phyloP scores from a whole-genome alignment of 495 filamentous ascomycete genomes.

The Talaromyces thailandensis region DNA sequence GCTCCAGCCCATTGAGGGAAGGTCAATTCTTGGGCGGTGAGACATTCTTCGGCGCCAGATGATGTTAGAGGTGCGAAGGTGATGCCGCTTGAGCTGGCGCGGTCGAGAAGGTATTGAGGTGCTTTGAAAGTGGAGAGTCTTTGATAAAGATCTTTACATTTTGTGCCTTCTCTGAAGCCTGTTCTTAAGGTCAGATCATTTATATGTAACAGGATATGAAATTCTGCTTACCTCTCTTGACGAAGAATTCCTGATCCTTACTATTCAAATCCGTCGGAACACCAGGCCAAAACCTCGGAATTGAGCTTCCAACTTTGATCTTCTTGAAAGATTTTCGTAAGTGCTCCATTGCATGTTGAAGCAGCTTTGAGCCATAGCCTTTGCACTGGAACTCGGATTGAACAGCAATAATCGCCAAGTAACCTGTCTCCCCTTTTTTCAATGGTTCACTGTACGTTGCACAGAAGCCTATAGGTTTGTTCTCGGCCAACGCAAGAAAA shows the following conservation, averaged over 20 bases:
- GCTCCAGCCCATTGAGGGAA: slow-evolving; percentile 30
- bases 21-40: slow-evolving; percentile 34
- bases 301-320: slow-evolving; percentile 7
- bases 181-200: background rate
- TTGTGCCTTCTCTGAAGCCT: background rate
- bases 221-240: slow-evolving; percentile 3
- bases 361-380: background rate
- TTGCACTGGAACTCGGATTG: background rate
- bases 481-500: background rate
- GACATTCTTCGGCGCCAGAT: slow-evolving; percentile 31
- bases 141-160: slow-evolving; percentile 24
- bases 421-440: background rate
- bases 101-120: slow-evolving; percentile 25
- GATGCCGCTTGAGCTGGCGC: slow-evolving; percentile 24
- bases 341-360: background rate
- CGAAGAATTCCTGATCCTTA: slow-evolving; percentile 31
- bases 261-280: slow-evolving; percentile 32
- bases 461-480: background rate
- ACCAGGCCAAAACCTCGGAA: slow-evolving; percentile 43
- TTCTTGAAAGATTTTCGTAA: background rate
- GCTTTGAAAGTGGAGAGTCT: slow-evolving; percentile 27
- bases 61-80: slow-evolving; percentile 31
- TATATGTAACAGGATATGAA: background rate
- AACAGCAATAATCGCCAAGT: background rate
- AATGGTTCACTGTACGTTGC: background rate